These are phyloP conservation scores for Trichaptum fuscoviolaceum DNA, from an alignment of 768 basidiomycete species.

Conservation along the genomic window DNA sequence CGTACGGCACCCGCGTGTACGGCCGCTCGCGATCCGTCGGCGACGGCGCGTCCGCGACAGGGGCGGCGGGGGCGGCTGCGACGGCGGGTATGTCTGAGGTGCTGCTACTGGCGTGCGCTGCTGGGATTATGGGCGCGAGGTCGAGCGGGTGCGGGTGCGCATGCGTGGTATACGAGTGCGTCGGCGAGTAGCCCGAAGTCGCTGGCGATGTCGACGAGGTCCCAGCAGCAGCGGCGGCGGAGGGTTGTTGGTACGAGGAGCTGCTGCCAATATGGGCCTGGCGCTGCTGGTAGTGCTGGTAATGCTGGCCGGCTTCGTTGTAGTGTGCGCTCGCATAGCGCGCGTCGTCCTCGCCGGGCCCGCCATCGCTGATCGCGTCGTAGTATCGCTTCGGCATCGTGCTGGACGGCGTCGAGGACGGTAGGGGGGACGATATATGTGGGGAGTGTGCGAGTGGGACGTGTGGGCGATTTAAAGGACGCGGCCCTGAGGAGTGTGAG, in stretches of 20 bases:
- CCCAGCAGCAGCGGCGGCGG: too few species aligned
- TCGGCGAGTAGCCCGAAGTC: neutral
- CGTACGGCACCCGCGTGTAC: constrained; percentile 4
- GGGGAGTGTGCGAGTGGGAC: neutral
- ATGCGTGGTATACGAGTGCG: neutral
- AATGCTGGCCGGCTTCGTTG: neutral
- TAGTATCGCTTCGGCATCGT: neutral
- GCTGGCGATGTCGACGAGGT: neutral
- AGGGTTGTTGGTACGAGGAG: neutral
- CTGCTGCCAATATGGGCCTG: too few species aligned
- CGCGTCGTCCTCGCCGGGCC: constrained; percentile 7
- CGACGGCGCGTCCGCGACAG: neutral
- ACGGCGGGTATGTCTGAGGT: neutral
- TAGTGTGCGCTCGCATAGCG: neutral
- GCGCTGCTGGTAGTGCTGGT: neutral
- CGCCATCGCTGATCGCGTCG: constrained; percentile 6
- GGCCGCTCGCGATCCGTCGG: constrained; percentile 3
- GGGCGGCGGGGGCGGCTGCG: too few species aligned
- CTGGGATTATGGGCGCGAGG: neutral
- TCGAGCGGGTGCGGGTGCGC: neutral
- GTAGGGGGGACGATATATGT: neutral
- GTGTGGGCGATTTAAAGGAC: neutral
- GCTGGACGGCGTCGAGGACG: neutral
- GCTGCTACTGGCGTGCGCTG: too few species aligned
- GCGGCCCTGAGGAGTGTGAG: constrained; percentile 1